These are phyloP conservation scores for Saturnispora galanensis DNA, from an alignment of 805 yeast genomes.

Conservation along the genomic window DNA sequence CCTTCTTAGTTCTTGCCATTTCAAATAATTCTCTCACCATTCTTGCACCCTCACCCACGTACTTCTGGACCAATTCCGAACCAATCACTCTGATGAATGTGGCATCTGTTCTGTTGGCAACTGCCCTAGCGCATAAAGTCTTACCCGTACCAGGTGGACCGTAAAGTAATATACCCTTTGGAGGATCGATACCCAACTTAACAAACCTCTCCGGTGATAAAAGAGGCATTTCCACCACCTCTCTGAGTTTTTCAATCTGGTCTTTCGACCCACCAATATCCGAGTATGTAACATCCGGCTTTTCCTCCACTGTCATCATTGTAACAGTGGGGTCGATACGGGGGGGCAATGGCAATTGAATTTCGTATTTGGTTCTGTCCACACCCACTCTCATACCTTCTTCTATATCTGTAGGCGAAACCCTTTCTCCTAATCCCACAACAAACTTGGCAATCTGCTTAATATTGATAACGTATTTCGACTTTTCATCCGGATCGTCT, in stretches of 20 bases:
- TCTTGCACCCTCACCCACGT: slow-evolving; percentile 99
- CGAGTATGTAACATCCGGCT: slow-evolving; percentile 96
- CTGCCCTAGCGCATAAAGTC: slow-evolving; percentile 97
- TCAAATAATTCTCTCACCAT: slow-evolving; percentile 98
- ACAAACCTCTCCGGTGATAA: slow-evolving; percentile 95
- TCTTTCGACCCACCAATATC: slow-evolving; percentile 99
- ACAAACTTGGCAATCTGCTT: slow-evolving; percentile 98
- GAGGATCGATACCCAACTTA: slow-evolving; percentile 96
- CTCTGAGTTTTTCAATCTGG: slow-evolving; percentile 92
- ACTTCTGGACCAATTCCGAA: slow-evolving; percentile 94
- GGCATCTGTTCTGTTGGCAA: slow-evolving; percentile 98
- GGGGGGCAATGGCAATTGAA: slow-evolving; percentile 95
- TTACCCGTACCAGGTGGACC: slow-evolving; percentile 99
- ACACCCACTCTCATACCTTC: slow-evolving; percentile 99
- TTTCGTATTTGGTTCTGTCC: slow-evolving; percentile 93
- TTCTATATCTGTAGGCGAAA: slow-evolving; percentile 96
- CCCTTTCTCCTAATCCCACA: slow-evolving; percentile 92
- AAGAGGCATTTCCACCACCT: slow-evolving; percentile 90
- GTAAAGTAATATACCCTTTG: slow-evolving; percentile 90
- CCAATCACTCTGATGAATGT: slow-evolving; percentile 98
- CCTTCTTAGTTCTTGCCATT: slow-evolving; percentile 98
- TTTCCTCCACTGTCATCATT: slow-evolving; percentile 99
- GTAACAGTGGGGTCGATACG: slow-evolving; percentile 96
- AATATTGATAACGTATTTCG: slow-evolving; percentile 90
- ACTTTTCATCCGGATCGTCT: slow-evolving; percentile 52